Base-by-base conservation (phyloP, 2,329 filamentous ascomycete species). In the Furcasterigmium sp. region DNA sequence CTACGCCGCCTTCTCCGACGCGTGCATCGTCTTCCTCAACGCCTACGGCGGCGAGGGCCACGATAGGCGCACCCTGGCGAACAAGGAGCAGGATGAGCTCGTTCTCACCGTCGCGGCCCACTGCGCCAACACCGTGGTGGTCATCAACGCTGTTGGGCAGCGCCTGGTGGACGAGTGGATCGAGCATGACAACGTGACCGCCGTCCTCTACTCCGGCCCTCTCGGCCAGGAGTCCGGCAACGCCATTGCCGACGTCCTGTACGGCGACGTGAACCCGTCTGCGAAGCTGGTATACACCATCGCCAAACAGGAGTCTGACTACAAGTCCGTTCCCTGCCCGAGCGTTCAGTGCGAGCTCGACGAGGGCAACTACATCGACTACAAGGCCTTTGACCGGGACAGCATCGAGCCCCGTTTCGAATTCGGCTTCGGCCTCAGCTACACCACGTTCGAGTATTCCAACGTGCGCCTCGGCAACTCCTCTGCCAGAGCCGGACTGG, bases 21-120 rank as follows among this genome's bases (percentile, higher is more conserved):
- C n/a, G n/a, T n/a, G n/a, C n/a, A 76, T 98, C 34, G 90, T 96
- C 10, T 97, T 97, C 55, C 91, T 87, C 56, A 95, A 95, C 53
- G 83, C 90, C 13, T 76, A 91, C 59, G 79, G 84, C 4, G 91
- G 91, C 42, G 93, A 97, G 65, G 90, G 88, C 6, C 96, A 80
- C 42, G 90, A 91, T 56, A 96, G 97, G 66, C 73, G 97, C 29
- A 95, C 90, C 0, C 72, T 95, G 0, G 97, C 91, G 91, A 75
- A 84, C 47, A 76, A 82, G 46, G 91, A 88, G 30, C 7, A 26
- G 7, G 89, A 97, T 42, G 73, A 76, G 1, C 68, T 97, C 43
- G 86, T 97, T 64, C 77, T 85, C 63, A 88, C 85, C 39, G 87
- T 95, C 10, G 82, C 88, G 1, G 73, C 82, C 8, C 60, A 81